Base-by-base conservation (phyloP, 164 flowering plant genomes). In the Liquidambar formosana region DNA sequence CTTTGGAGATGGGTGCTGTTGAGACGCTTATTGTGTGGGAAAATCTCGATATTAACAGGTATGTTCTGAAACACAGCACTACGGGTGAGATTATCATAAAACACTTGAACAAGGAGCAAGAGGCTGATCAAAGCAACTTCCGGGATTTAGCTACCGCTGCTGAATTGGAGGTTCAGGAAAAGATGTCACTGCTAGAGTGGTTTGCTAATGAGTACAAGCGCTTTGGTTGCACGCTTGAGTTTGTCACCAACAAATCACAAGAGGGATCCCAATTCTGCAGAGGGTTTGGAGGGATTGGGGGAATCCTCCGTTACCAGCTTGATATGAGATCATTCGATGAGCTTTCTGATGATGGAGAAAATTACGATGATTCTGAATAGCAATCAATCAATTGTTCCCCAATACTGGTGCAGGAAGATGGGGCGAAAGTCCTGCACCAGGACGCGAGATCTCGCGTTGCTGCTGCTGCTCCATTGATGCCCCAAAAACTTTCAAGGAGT, bases 231-330 rank as follows among this genome's bases (percentile, higher is more conserved):
- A 59, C 14, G 10, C 63, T 59, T 59, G 63, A 59, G 44, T 59
- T 59, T 59, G 63, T 59, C n/a, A 59, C 63, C 63, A 59, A 59
- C 63, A 59, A 59, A 59, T 59, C 63, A 15, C 63, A 59, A 28
- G 63, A 59, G 38, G 63, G n/a, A n/a, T n/a, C n/a, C n/a, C n/a
- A n/a, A n/a, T n/a, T n/a, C n/a, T n/a, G n/a, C n/a, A n/a, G n/a
- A 28, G 63, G 63, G 6, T 59, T 59, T 59, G 63, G 63, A 15
- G 63, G 63, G n/a, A 59, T 59, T 4, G 63, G 63, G 27, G 63
- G 63, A 10, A 59, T 59, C 23, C 63, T 59, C 1, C 27, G 63
- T 41, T 59, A 59, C 63, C 63, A 59, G 63, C 63, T 59, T 12
- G 63, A 59, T 45, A 59, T 59, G 63, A 59, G 63, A 33, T 59